Evolutionary conservation across 495 filamentous ascomycete genomes (phyloP).

Genomic region (Parmelia sp.): DNA sequence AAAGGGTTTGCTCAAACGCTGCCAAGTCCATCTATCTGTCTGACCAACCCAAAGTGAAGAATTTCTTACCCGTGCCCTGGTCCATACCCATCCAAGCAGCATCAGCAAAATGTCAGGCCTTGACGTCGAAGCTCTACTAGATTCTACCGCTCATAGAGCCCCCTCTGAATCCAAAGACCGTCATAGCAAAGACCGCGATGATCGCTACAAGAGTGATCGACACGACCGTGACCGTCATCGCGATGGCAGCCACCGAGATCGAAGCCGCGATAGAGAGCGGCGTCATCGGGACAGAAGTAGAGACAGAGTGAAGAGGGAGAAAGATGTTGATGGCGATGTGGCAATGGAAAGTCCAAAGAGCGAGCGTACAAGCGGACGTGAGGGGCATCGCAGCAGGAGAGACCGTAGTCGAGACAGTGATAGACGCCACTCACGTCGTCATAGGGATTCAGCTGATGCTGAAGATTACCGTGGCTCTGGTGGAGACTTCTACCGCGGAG

Average conservation of each 20-base stretch:
- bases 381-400: slow-evolving; percentile 76
- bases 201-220: slow-evolving; percentile 42
- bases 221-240: slow-evolving; percentile 51
- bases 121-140: slow-evolving; percentile 89
- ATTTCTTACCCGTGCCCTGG: slow-evolving; percentile 30
- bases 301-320: slow-evolving; percentile 56
- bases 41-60: slow-evolving; percentile 47
- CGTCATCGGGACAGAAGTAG: slow-evolving; percentile 57
- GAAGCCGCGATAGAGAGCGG: slow-evolving; percentile 53
- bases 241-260: slow-evolving; percentile 40
- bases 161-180: slow-evolving; percentile 47
- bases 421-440: slow-evolving; percentile 70
- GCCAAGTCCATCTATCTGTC: slow-evolving; percentile 29
- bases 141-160: slow-evolving; percentile 67
- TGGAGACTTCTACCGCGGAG: slow-evolving; percentile 69
- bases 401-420: slow-evolving; percentile 77
- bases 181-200: slow-evolving; percentile 51
- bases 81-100: slow-evolving; percentile 21
- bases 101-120: slow-evolving; percentile 69
- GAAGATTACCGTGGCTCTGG: slow-evolving; percentile 60
- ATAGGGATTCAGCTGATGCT: slow-evolving; percentile 59
- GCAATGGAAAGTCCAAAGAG: slow-evolving; percentile 65
- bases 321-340: slow-evolving; percentile 58
- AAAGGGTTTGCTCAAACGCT: slow-evolving; percentile 29
- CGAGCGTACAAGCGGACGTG: slow-evolving; percentile 74